Conservation (phyloP, 2,329 filamentous ascomycete species). For the Aspergillus unguis region DNA sequence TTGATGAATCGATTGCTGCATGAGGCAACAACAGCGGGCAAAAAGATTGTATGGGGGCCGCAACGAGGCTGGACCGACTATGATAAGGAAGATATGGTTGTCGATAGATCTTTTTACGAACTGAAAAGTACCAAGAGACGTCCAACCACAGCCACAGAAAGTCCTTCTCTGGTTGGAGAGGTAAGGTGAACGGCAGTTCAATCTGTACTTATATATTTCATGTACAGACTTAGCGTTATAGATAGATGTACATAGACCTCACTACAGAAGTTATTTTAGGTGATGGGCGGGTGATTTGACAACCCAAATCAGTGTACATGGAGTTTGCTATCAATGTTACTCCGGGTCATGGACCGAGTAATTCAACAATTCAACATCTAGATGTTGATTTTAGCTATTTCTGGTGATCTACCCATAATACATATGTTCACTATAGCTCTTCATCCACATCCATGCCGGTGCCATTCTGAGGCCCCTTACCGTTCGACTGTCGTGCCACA, state of each 20-base stretch:
- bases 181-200: background rate
- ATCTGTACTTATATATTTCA: background rate
- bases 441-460: conserved; percentile 68
- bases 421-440: conserved; percentile 39
- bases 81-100: conserved; percentile 22
- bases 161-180: background rate
- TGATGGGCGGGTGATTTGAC: too few relatives aligned
- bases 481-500: conserved; percentile 63
- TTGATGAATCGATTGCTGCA: conserved; percentile 49
- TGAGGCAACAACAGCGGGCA: conserved; percentile 33
- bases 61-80: conserved; percentile 38
- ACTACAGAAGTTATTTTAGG: too few relatives aligned
- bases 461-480: conserved; percentile 45
- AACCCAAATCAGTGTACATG: too few relatives aligned
- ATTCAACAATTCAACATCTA: too few relatives aligned
- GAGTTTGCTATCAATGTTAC: too few relatives aligned
- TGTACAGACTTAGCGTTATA: background rate
- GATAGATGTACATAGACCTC: background rate
- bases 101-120: conserved; percentile 14
- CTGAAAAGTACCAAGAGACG: conserved; percentile 1
- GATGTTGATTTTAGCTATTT: background rate
- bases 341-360: too few relatives aligned
- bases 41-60: conserved; percentile 40
- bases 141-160: background rate
- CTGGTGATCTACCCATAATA: background rate